Percentiles rank a stretch among this genome's conserved stretches.
Conservation (phyloP, 2,329 filamentous ascomycete genomes). For the Teratosphaeria destructans region DNA sequence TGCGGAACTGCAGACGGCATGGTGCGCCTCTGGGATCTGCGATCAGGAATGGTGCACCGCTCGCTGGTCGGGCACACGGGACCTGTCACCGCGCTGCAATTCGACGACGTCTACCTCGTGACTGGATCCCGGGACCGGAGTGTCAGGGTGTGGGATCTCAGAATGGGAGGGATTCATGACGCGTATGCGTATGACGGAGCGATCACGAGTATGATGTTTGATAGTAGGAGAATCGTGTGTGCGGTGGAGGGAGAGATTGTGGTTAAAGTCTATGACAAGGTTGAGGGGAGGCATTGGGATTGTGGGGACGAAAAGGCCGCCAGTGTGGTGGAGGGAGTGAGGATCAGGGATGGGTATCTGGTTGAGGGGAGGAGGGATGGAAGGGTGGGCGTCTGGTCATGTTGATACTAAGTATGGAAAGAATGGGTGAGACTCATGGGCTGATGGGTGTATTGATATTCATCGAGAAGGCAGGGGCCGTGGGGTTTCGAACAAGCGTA, state of each 20-base stretch:
- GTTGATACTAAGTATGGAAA: slow-evolving; percentile 31
- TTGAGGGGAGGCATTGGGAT: slow-evolving; percentile 91
- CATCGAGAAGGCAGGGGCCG: no score
- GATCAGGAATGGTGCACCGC: slow-evolving; percentile 92
- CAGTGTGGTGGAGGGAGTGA: slow-evolving; percentile 73
- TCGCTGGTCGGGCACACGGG: slow-evolving; percentile 93
- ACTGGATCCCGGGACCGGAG: slow-evolving; percentile 89
- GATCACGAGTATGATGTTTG: slow-evolving; percentile 96
- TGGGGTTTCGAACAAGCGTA: no score
- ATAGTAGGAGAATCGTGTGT: slow-evolving; percentile 75
- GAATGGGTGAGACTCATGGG: not conserved
- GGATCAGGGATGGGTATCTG: slow-evolving; percentile 88
- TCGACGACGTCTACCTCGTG: slow-evolving; percentile 89
- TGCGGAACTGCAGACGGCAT: slow-evolving; percentile 96
- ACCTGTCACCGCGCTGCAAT: slow-evolving; percentile 86
- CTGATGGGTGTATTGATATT: no score
- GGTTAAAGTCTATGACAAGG: slow-evolving; percentile 97
- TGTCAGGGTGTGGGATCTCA: slow-evolving; percentile 94
- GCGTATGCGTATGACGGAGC: slow-evolving; percentile 91
- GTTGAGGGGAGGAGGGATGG: slow-evolving; percentile 84
- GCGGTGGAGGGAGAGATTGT: slow-evolving; percentile 87
- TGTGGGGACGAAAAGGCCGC: slow-evolving; percentile 64
- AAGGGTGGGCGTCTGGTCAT: slow-evolving; percentile 82
- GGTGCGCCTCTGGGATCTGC: slow-evolving; percentile 92
- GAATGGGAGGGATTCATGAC: slow-evolving; percentile 89